Evolutionary conservation across 768 basidiomycete genomes (phyloP).

Genomic region (Kwoniella dejecticola): DNA sequence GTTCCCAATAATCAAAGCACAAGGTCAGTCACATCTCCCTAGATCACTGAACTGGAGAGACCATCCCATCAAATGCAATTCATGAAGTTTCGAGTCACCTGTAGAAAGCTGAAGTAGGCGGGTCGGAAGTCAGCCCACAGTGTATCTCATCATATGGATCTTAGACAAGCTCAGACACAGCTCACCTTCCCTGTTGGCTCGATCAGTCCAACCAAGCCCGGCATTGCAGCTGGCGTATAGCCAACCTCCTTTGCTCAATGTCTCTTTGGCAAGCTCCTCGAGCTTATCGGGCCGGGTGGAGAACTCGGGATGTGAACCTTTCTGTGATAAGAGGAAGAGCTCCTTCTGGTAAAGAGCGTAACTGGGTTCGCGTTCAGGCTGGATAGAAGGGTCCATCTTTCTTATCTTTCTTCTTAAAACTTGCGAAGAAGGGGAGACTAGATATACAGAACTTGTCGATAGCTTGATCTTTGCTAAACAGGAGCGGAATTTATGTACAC

Average conservation of each 20-base stretch:
- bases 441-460: too few species aligned
- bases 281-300: slow-evolving; percentile 57
- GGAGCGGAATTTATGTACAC: too few species aligned
- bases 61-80: too few species aligned
- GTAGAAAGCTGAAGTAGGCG: too few species aligned
- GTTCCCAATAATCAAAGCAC: too few species aligned
- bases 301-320: slow-evolving; percentile 32
- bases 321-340: slow-evolving; percentile 55
- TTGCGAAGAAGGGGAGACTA: too few species aligned
- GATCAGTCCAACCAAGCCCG: slow-evolving; percentile 69
- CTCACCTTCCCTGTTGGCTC: slow-evolving; percentile 63
- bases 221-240: slow-evolving; percentile 77
- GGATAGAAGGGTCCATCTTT: slow-evolving; percentile 59
- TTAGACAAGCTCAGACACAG: not conserved
- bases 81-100: too few species aligned
- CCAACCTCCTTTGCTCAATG: slow-evolving; percentile 63
- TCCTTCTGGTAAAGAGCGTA: slow-evolving; percentile 63
- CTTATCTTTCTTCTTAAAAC: not conserved
- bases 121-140: too few species aligned
- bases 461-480: too few species aligned
- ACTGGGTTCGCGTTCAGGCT: slow-evolving; percentile 60
- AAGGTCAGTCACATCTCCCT: too few species aligned
- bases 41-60: too few species aligned
- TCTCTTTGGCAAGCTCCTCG: slow-evolving; percentile 58
- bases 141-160: not conserved